Conservation (phyloP, 805 yeast genomes). For the Metschnikowia arizonensis region DNA sequence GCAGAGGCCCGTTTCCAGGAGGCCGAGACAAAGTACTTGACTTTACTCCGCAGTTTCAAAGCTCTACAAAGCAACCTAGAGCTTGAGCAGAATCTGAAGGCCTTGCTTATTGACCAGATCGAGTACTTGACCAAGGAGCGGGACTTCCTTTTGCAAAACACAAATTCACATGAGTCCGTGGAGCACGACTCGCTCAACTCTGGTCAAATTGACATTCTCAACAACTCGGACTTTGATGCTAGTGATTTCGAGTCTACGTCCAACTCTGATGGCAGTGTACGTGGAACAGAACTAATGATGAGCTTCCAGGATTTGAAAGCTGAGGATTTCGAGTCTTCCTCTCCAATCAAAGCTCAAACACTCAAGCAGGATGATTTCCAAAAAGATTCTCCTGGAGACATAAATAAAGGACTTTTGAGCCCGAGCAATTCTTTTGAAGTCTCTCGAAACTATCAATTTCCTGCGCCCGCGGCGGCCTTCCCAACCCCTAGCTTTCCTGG, state of each 20-base stretch:
- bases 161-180: conserved; percentile 4
- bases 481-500: not conserved
- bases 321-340: conserved; percentile 21
- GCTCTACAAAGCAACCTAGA: conserved; percentile 49
- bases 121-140: conserved; percentile 43
- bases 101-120: conserved; percentile 50
- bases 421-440: conserved; percentile 19
- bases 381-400: not conserved
- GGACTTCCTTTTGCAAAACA: conserved; percentile 13
- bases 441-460: conserved; percentile 26
- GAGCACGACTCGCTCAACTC: conserved; percentile 4
- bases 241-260: conserved; percentile 13
- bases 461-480: conserved; percentile 12
- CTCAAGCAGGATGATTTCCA: not conserved
- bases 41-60: conserved; percentile 32
- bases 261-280: conserved; percentile 20
- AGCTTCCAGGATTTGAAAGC: conserved; percentile 21
- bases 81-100: conserved; percentile 49
- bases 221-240: conserved; percentile 4
- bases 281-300: conserved; percentile 22
- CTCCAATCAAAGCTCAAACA: conserved; percentile 22
- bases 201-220: not conserved
- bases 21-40: conserved; percentile 24
- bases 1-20: conserved; percentile 7
- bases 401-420: conserved; percentile 2